These are phyloP conservation scores for Acer yangbiense DNA, from an alignment of 345 rosid species.

Conservation along the genomic window DNA sequence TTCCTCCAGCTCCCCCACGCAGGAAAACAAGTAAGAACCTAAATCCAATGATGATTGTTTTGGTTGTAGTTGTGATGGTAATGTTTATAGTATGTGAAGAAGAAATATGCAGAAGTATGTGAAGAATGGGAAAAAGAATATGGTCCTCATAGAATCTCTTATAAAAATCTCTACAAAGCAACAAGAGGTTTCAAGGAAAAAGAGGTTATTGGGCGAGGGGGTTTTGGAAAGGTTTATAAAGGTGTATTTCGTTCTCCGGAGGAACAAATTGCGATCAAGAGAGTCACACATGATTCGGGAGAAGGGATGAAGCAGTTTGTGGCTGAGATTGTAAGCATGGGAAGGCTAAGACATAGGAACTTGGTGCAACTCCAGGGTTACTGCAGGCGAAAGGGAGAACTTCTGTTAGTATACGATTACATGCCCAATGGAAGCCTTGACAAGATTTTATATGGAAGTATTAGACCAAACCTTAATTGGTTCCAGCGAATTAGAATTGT, in stretches of 20 bases:
- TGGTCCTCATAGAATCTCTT: no score
- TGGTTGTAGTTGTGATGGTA: slow-evolving; percentile 25
- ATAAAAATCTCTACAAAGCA: no score
- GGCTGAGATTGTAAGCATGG: slow-evolving; percentile 47
- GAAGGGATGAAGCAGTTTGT: slow-evolving; percentile 21
- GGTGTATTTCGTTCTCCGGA: background rate
- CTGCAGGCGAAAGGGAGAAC: slow-evolving; percentile 56
- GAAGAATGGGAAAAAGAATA: no score
- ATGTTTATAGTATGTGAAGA: slow-evolving; percentile 8
- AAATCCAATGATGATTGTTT: slow-evolving; percentile 6
- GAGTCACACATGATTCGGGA: slow-evolving; percentile 39
- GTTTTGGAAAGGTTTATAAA: no score
- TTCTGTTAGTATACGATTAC: slow-evolving; percentile 56
- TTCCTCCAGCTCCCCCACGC: slow-evolving; percentile 35
- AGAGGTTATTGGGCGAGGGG: no score
- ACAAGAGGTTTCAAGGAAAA: no score
- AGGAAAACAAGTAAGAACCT: slow-evolving; percentile 28
- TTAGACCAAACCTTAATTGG: slow-evolving; percentile 39
- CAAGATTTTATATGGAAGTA: slow-evolving; percentile 35
- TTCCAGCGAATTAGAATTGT: slow-evolving; percentile 39
- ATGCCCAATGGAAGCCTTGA: slow-evolving; percentile 68
- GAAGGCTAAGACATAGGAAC: slow-evolving; percentile 55
- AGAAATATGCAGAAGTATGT: no score
- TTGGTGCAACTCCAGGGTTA: slow-evolving; percentile 56
- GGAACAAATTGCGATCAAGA: slow-evolving; percentile 58